These are phyloP conservation scores for Nicotiana noctiflora DNA, from an alignment of 257 asterid species.

Conservation along the genomic window DNA sequence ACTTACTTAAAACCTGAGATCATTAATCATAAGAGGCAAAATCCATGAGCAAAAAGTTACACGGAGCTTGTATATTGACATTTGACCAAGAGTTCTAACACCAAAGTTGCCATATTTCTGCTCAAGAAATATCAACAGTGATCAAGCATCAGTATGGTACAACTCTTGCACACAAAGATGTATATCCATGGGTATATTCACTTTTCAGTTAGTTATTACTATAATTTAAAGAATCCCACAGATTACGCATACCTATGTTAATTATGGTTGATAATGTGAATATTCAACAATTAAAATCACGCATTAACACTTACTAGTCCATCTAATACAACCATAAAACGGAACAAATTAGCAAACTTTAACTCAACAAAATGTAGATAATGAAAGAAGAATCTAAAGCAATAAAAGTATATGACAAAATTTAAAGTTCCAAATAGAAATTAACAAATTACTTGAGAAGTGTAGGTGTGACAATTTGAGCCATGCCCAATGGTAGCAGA, in stretches of 20 bases:
- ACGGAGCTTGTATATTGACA: not conserved
- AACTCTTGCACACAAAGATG: not conserved
- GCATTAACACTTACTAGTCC: not conserved
- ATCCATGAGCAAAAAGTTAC: not conserved
- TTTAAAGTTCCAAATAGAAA: not conserved
- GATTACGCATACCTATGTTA: not conserved
- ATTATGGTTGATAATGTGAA: not conserved
- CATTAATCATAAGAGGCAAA: not conserved
- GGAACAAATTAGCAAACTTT: not conserved
- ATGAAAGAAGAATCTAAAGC: not conserved
- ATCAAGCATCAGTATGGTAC: not conserved
- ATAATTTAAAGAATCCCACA: not conserved
- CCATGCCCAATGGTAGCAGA: conserved; percentile 68
- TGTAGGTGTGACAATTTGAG: conserved; percentile 67
- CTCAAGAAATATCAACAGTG: not conserved
- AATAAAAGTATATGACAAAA: not conserved
- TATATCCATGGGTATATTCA: not conserved
- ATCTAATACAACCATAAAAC: conserved; percentile 2
- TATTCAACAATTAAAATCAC: not conserved
- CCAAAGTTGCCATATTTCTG: not conserved
- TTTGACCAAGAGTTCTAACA: not conserved
- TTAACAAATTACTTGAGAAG: conserved; percentile 52
- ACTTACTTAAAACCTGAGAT: not conserved
- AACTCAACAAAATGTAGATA: not conserved
- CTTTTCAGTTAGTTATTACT: not conserved